These are phyloP conservation scores for Cardamine chenopodiifolia DNA, from an alignment of 345 rosid genomes.

Conservation along the genomic window DNA sequence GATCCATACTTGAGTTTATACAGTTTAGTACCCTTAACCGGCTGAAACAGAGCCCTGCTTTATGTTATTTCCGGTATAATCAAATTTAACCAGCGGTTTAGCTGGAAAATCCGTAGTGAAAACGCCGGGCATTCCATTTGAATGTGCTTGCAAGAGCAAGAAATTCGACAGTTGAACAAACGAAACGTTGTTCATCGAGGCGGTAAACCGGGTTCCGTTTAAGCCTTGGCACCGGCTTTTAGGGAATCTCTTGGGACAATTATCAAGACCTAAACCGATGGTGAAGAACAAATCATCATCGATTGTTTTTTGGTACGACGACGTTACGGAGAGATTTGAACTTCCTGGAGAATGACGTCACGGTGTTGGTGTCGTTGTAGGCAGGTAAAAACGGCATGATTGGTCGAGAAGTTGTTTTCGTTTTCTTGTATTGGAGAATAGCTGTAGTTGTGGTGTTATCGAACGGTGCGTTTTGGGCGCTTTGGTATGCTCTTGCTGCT, in stretches of 20 bases:
- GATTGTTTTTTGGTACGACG: conserved; percentile 60
- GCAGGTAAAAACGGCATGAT: conserved; percentile 64
- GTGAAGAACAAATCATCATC: conserved; percentile 78
- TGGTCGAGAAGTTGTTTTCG: conserved; percentile 45
- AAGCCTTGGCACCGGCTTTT: conserved; percentile 73
- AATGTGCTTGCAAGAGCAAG: conserved; percentile 79
- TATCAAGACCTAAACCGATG: conserved; percentile 72
- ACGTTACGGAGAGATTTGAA: conserved; percentile 58
- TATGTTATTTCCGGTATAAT: conserved; percentile 86
- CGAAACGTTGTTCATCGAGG: conserved; percentile 86
- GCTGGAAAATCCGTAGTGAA: conserved; percentile 86
- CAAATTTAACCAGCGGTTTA: conserved; percentile 62
- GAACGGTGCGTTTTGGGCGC: conserved; percentile 72
- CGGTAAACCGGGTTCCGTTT: conserved; percentile 83
- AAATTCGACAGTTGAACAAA: conserved; percentile 67
- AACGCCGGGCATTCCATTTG: conserved; percentile 65
- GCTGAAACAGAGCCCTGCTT: conserved; percentile 72
- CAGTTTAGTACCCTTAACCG: conserved; percentile 63
- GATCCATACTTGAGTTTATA: conserved; percentile 76
- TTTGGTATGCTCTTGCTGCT: conserved; percentile 79
- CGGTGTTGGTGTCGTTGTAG: conserved; percentile 77
- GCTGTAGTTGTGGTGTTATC: conserved; percentile 92
- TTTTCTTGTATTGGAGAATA: conserved; percentile 73
- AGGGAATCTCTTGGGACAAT: conserved; percentile 59
- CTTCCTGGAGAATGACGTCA: conserved; percentile 55